Evolutionary conservation across 2,329 filamentous ascomycete genomes (phyloP), one percentile per base, ranked within the genome.

Genomic region (Chaetomium sp.): DNA sequence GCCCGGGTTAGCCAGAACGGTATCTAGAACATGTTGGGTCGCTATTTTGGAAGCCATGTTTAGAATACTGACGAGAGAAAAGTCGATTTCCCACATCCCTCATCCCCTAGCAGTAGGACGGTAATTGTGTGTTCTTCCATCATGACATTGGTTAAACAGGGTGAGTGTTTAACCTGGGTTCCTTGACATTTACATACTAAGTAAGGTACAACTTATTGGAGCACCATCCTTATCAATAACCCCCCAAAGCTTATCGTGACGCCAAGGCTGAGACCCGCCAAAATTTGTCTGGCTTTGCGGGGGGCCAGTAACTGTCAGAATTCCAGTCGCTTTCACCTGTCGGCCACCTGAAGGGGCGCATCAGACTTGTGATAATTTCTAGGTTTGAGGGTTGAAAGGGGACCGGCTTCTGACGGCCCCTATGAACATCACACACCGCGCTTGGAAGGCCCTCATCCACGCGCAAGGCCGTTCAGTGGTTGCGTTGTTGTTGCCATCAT

Each of bases 61-160:
- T 42, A 65, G 65, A 50, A 31, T 70, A 81, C 85, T 68, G 72
- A 87, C 85, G 85, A 86, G 71, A 88, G 73, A 73, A 88, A 87
- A 0, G 82, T 85, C 25, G 84, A 85, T 74, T 88, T 88, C 62
- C 85, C 85, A 67, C 84, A 84, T 71, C 79, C 79, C 65, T 82
- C 80, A 74, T 88, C 85, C 35, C 86, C 85, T n/a, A 88, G 76
- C 23, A 87, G 74, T 31, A 88, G 73, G 16, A 88, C 76, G n/a
- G 78, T 84, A 70, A 86, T 77, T 57, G 77, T 77, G 62, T 81
- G 74, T 45, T 77, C 70, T 59, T 85, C 82, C 81, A 84, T 84
- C 3, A 19, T 53, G 53, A 0, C 16, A 2, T 47, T 47, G 45
- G 3, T 8, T n/a, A n/a, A 5, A 23, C 21, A 23, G 9, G 21